Percentiles rank a stretch among this genome's conserved stretches.
Conservation (phyloP, 2,329 filamentous ascomycete genomes). For the Lachnellula subtilissima region DNA sequence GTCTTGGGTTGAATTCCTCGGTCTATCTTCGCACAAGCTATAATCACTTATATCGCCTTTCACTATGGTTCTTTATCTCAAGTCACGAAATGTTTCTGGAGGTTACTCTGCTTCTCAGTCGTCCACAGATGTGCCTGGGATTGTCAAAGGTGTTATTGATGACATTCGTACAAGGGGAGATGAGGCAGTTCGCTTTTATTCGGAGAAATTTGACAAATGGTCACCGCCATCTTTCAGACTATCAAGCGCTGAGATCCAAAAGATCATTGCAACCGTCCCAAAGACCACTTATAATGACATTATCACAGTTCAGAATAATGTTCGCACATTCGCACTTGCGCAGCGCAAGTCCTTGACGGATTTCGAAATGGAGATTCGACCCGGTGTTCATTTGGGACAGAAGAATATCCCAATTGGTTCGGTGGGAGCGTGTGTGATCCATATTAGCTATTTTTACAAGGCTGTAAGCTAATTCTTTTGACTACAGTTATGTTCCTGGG, state of each 20-base stretch:
- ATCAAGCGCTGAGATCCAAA: slow-evolving; percentile 39
- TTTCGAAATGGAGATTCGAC: slow-evolving; percentile 48
- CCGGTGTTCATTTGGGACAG: slow-evolving; percentile 47
- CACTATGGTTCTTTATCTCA: too few species aligned
- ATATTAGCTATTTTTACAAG: too few species aligned
- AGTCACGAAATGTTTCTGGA: too few species aligned
- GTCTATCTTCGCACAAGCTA: too few species aligned
- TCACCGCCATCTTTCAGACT: slow-evolving; percentile 45
- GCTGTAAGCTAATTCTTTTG: too few species aligned
- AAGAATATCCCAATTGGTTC: slow-evolving; percentile 44
- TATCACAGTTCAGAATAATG: slow-evolving; percentile 46
- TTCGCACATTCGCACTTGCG: slow-evolving; percentile 44
- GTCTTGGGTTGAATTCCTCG: too few species aligned
- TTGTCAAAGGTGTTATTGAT: too few species aligned
- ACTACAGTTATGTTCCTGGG: too few species aligned
- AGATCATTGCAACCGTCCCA: slow-evolving; percentile 31
- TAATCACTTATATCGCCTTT: too few species aligned
- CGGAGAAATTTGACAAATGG: slow-evolving; percentile 52
- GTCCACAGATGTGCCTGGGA: too few species aligned
- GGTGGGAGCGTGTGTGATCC: slow-evolving; percentile 39
- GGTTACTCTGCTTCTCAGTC: too few species aligned
- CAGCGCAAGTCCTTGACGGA: slow-evolving; percentile 42
- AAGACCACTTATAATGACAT: slow-evolving; percentile 36
- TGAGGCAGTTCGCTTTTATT: slow-evolving; percentile 43
- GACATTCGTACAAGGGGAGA: too few species aligned